A percentile compares a stretch with the other conserved stretches of the same genome.
These are phyloP conservation scores for Globisporangium okanoganense DNA, from an alignment of 352 stramenopile genomes.

Conservation along the genomic window DNA sequence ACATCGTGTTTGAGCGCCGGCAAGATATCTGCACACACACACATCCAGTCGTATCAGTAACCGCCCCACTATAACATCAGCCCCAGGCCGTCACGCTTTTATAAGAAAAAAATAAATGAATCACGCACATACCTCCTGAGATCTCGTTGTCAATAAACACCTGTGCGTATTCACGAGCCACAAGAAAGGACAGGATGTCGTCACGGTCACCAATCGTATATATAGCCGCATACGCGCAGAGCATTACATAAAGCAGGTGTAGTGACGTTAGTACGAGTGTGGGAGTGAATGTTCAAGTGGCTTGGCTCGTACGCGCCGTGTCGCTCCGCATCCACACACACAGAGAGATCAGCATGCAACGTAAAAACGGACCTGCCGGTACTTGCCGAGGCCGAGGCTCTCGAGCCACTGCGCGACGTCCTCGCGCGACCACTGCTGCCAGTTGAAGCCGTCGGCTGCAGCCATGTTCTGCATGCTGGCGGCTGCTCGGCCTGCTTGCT, in stretches of 20 bases:
- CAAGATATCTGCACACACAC: slow-evolving; percentile 34
- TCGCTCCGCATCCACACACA: not conserved
- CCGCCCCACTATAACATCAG: not conserved
- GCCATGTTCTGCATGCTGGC: slow-evolving; percentile 13
- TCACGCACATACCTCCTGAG: slow-evolving; percentile 27
- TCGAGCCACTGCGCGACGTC: slow-evolving; percentile 20
- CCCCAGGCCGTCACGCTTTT: not conserved
- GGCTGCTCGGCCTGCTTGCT: no score
- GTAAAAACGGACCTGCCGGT: slow-evolving; percentile 11
- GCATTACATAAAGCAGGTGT: not conserved
- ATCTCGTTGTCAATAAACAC: slow-evolving; percentile 58
- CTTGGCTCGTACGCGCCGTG: not conserved
- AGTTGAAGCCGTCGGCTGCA: slow-evolving; percentile 2
- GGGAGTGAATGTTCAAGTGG: slow-evolving; percentile 2
- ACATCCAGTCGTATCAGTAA: not conserved
- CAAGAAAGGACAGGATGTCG: not conserved
- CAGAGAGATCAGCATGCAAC: not conserved
- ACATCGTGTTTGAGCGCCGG: slow-evolving; percentile 58
- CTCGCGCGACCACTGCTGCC: slow-evolving; percentile 16
- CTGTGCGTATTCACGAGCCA: slow-evolving; percentile 8
- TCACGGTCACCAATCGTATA: not conserved
- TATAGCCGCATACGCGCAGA: not conserved
- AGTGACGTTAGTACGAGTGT: not conserved
- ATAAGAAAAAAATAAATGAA: not conserved
- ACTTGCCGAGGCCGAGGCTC: slow-evolving; percentile 16